Evolutionary conservation across 208 protist genomes (phyloP).

Genomic region (Polymyxa betae): DNA sequence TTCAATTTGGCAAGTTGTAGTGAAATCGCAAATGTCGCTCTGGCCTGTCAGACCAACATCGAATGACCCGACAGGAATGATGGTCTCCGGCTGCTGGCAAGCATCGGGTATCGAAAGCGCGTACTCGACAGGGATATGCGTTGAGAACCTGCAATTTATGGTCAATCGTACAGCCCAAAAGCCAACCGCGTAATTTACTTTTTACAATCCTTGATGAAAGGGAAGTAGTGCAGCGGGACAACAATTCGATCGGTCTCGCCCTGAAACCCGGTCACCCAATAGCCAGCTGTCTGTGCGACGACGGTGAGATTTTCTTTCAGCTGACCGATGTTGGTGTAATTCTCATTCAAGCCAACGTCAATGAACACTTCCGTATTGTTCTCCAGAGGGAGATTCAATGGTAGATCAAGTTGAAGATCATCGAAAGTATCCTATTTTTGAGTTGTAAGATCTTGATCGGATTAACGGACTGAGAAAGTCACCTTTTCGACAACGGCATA

Average conservation of each 20-base stretch:
- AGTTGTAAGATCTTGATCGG: not conserved
- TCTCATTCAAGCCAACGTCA: conserved; percentile 40
- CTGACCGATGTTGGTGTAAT: conserved; percentile 11
- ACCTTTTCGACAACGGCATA: conserved; percentile 15
- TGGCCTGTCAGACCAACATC: not conserved
- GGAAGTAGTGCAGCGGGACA: conserved; percentile 33
- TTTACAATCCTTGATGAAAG: conserved; percentile 7
- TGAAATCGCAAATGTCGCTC: conserved; percentile 34
- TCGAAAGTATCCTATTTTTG: not conserved
- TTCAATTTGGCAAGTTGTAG: conserved; percentile 14
- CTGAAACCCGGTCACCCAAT: not conserved
- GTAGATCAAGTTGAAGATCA: not conserved
- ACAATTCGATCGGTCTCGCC: not conserved
- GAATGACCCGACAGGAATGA: conserved; percentile 10
- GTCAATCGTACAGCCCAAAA: no score
- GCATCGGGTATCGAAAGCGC: not conserved
- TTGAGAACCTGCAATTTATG: conserved; percentile 7
- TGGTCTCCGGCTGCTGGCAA: not conserved
- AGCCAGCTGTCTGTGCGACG: not conserved
- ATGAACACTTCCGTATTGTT: conserved; percentile 43
- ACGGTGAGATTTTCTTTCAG: not conserved
- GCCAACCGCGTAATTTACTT: no score
- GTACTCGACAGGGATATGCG: conserved; percentile 47
- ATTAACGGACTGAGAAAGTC: not conserved
- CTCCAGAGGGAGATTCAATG: not conserved